Percentiles rank a stretch among this genome's conserved stretches.
Evolutionary conservation across 768 basidiomycete genomes (phyloP).

Genomic region (Glaciozyma antarctica): DNA sequence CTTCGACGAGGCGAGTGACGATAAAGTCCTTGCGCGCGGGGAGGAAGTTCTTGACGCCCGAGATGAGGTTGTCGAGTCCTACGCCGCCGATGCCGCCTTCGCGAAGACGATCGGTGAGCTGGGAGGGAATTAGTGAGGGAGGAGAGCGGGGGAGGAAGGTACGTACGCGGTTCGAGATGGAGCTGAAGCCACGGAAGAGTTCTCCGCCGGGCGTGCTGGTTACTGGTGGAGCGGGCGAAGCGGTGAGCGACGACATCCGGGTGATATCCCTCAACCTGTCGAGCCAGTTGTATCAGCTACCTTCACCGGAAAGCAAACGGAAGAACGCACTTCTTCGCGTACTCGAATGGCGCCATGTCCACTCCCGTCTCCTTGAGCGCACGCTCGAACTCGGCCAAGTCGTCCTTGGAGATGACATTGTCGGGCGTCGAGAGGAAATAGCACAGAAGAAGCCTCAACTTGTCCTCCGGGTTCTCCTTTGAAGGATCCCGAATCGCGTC

Average conservation of each 20-base stretch:
- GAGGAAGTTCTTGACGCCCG: conserved; percentile 94
- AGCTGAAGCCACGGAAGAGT: conserved; percentile 86
- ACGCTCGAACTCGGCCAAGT: conserved; percentile 74
- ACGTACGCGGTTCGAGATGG: conserved; percentile 73
- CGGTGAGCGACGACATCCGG: conserved; percentile 70
- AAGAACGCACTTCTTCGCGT: conserved; percentile 56
- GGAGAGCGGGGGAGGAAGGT: neutral
- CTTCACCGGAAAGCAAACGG: neutral
- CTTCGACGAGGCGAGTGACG: conserved; percentile 84
- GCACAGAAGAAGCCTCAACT: conserved; percentile 85
- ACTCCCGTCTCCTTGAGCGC: conserved; percentile 74
- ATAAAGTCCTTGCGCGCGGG: conserved; percentile 89
- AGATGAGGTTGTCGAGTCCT: conserved; percentile 80
- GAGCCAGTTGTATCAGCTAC: neutral
- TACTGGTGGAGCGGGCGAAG: conserved; percentile 45
- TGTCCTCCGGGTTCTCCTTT: conserved; percentile 66
- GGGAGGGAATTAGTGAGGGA: neutral
- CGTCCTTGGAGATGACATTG: conserved; percentile 66
- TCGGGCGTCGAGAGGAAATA: conserved; percentile 67
- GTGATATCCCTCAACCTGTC: conserved; percentile 72
- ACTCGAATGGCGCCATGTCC: conserved; percentile 68
- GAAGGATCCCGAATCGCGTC: conserved; percentile 69
- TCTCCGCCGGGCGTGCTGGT: conserved; percentile 57
- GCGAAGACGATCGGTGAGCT: conserved; percentile 87
- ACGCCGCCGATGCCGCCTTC: conserved; percentile 63